A percentile compares a stretch with the other conserved stretches of the same genome.
Evolutionary conservation across 1,284 basidiomycete species (phyloP).

Genomic region (Peniophora sp.): DNA sequence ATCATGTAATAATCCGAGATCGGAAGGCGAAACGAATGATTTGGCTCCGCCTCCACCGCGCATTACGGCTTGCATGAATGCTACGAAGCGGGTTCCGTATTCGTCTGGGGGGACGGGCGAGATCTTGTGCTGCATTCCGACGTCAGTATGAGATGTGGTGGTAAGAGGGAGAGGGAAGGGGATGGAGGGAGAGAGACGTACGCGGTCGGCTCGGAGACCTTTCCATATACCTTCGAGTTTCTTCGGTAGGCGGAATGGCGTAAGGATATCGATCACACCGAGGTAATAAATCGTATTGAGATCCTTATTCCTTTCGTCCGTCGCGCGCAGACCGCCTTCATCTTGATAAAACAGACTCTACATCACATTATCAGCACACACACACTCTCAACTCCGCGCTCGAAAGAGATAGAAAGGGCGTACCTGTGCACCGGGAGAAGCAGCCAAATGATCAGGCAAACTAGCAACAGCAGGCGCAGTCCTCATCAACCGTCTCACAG

Average conservation of each 20-base stretch:
- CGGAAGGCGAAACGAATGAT: slow-evolving; percentile 32
- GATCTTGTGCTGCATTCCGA: slow-evolving; percentile 70
- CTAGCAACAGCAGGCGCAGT: neutral
- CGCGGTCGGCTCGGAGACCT: slow-evolving; percentile 78
- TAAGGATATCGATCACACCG: slow-evolving; percentile 91
- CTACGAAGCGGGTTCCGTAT: slow-evolving; percentile 82
- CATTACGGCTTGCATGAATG: slow-evolving; percentile 85
- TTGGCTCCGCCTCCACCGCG: slow-evolving; percentile 68
- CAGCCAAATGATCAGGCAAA: neutral
- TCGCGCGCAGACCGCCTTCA: slow-evolving; percentile 89
- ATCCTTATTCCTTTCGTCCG: slow-evolving; percentile 74
- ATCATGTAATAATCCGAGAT: no score
- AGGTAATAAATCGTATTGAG: slow-evolving; percentile 88
- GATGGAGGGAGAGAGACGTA: slow-evolving; percentile 35
- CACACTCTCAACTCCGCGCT: neutral
- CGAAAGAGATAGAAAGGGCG: neutral
- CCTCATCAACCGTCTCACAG: no score
- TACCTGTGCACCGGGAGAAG: neutral
- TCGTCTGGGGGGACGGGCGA: slow-evolving; percentile 83
- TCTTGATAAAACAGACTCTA: slow-evolving; percentile 97
- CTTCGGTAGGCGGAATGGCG: slow-evolving; percentile 80
- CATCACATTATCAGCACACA: neutral
- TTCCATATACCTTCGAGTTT: slow-evolving; percentile 91
- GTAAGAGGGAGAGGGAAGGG: neutral
- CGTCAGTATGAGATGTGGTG: neutral